phyloP scores from a whole-genome alignment of 2,329 filamentous ascomycete species.

The Emergomyces africanus region DNA sequence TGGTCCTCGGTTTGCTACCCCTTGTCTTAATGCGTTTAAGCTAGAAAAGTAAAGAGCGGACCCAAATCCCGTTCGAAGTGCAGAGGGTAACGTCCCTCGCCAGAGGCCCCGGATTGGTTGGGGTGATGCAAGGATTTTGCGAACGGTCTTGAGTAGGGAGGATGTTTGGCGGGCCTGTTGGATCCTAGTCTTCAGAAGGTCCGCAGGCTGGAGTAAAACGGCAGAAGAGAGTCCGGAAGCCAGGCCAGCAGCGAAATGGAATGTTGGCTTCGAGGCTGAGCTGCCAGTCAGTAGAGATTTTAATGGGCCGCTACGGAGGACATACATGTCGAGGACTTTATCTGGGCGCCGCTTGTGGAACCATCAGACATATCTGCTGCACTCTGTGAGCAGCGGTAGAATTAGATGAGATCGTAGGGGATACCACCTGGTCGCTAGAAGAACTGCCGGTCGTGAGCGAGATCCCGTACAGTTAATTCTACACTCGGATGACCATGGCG shows the following conservation, averaged over 20 bases:
- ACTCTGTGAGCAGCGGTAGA: neutral
- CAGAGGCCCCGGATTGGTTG: constrained; percentile 64
- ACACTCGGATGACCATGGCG: neutral
- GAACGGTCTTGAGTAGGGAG: constrained; percentile 56
- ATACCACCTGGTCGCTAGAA: neutral
- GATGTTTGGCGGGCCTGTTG: constrained; percentile 64
- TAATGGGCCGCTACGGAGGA: neutral
- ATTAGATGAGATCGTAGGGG: neutral
- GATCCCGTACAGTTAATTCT: neutral
- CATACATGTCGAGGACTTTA: constrained; percentile 6
- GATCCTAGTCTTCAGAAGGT: constrained; percentile 90
- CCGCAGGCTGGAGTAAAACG: constrained; percentile 82
- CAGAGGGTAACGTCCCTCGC: constrained; percentile 84
- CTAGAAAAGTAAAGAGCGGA: constrained; percentile 89
- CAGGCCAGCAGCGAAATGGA: constrained; percentile 82
- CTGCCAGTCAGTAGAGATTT: neutral
- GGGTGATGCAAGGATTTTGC: constrained; percentile 53
- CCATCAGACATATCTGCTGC: constrained; percentile 8
- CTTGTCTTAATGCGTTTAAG: constrained; percentile 70
- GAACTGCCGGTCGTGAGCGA: no score
- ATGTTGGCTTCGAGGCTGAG: constrained; percentile 37
- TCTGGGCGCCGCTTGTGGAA: constrained; percentile 4
- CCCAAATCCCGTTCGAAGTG: constrained; percentile 85
- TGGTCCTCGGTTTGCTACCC: constrained; percentile 36
- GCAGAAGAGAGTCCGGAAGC: constrained; percentile 79